Base-by-base conservation (phyloP, 208 protist genomes). In the Leishmania guyanensis region DNA sequence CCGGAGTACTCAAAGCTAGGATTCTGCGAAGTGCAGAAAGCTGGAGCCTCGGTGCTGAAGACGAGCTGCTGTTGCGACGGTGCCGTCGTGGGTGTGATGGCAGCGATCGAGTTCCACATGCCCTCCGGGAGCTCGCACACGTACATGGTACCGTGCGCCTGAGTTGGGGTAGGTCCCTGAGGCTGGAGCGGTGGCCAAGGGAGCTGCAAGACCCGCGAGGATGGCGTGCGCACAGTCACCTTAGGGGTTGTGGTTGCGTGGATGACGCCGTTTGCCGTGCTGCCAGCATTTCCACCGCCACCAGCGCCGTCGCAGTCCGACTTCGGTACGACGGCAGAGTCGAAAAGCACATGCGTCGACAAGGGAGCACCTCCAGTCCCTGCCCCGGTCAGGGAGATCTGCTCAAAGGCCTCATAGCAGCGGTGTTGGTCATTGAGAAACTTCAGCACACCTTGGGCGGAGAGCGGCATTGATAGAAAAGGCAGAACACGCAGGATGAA, bases 121-220 rank as follows among this genome's bases (percentile, higher is more conserved):
- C 17, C 39, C 77, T 82, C 78, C 17, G 82, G 77, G 51, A 85
- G 22, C 53, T 75, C 73, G 46, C 82, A 85, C 39, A 85, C 62
- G 54, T 82, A 66, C 71, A 85, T 72, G 26, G 64, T 78, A 17
- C 82, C 82, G 1, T 50, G 50, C 43, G 4, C 33, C 53, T 66
- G 75, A 9, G 75, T 26, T 17, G 26, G 43, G 16, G 46, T 33
- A 20, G 43, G 53, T 10, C 26, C 36, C 5, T 20, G 69, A 22
- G 22, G 46, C 69, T n/a, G 69, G 33, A 3, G 16, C 43, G 36
- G 6, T 8, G 48, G n/a, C 14, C 43, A 16, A 26, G 62, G 22
- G 36, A 20, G 56, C 56, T 14, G 54, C 51, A 65, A 33, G 26
- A 53, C 9, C 10, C 26, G 64, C 29, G 64, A 9, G n/a, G 76